Percentiles rank a stretch among this genome's conserved stretches.
phyloP scores from a whole-genome alignment of 352 stramenopile species.

The Phytophthora palmivora region DNA sequence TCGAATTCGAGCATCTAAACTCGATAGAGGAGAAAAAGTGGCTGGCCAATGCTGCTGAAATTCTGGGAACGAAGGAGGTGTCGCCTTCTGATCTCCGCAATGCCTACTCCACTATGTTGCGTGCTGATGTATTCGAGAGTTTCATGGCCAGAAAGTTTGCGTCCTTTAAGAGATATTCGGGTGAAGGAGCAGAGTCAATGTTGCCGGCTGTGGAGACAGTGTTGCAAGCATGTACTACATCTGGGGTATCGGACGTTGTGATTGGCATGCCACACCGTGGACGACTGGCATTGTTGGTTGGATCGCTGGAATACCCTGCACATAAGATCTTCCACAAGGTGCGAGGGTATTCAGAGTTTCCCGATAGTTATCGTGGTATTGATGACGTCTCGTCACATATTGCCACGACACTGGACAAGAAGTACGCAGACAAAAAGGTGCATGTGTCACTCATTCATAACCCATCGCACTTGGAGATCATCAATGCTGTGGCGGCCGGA shows the following conservation, averaged over 20 bases:
- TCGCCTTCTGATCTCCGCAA: constrained; percentile 78
- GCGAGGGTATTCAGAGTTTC: constrained; percentile 78
- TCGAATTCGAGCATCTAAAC: constrained; percentile 83
- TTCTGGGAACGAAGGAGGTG: constrained; percentile 45
- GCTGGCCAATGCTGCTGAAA: constrained; percentile 66
- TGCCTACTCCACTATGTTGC: constrained; percentile 81
- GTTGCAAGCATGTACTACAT: constrained; percentile 55
- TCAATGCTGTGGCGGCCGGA: constrained; percentile 84
- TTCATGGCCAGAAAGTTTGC: constrained; percentile 90
- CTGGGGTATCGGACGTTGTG: constrained; percentile 74
- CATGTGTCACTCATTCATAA: constrained; percentile 90
- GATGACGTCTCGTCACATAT: constrained; percentile 91
- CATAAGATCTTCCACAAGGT: constrained; percentile 89
- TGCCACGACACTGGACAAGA: constrained; percentile 76
- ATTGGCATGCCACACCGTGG: constrained; percentile 90
- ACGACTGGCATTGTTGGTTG: constrained; percentile 77
- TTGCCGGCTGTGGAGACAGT: constrained; percentile 78
- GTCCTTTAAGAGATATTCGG: constrained; percentile 89
- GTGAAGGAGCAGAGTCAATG: constrained; percentile 87
- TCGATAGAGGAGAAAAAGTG: constrained; percentile 70
- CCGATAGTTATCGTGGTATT: constrained; percentile 58
- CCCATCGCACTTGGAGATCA: constrained; percentile 89
- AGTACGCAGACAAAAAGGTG: constrained; percentile 60
- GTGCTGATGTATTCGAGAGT: constrained; percentile 83
- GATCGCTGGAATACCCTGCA: constrained; percentile 80